phyloP scores from a whole-genome alignment of 345 rosid species.

The Lepidium didymum region DNA sequence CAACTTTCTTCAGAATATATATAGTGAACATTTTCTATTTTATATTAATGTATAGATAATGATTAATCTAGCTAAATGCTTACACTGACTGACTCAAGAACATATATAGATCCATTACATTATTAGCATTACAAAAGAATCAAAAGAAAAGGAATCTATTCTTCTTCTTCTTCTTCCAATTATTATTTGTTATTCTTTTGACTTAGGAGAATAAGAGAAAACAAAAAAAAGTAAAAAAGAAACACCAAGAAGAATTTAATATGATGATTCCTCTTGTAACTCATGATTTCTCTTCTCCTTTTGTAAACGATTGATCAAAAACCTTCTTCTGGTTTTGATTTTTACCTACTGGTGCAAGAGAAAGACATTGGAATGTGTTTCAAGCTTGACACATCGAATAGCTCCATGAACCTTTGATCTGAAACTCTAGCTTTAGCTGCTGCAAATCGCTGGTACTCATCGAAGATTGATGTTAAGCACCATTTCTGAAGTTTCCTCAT shows the following conservation, averaged over 20 bases:
- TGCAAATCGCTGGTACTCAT: constrained; percentile 85
- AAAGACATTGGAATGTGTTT: constrained; percentile 61
- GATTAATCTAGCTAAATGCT: background rate
- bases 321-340: constrained; percentile 5
- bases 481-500: constrained; percentile 83
- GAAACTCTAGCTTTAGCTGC: constrained; percentile 92
- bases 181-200: background rate
- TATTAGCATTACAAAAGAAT: constrained; percentile 17
- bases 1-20: background rate
- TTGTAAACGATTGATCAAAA: constrained; percentile 11
- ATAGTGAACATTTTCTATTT: background rate
- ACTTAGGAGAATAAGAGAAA: constrained; percentile 14
- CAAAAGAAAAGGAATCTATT: constrained; percentile 20
- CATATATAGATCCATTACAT: constrained; percentile 1
- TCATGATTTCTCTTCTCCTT: constrained; percentile 10
- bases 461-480: constrained; percentile 80
- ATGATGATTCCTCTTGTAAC: constrained; percentile 4
- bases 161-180: constrained; percentile 18
- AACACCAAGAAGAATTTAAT: background rate
- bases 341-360: constrained; percentile 55
- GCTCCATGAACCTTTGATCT: constrained; percentile 91
- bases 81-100: background rate
- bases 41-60: background rate
- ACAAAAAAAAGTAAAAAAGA: background rate
- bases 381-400: constrained; percentile 68